Conservation (phyloP, 2,329 filamentous ascomycete species). For the Rhinocladiella similis region DNA sequence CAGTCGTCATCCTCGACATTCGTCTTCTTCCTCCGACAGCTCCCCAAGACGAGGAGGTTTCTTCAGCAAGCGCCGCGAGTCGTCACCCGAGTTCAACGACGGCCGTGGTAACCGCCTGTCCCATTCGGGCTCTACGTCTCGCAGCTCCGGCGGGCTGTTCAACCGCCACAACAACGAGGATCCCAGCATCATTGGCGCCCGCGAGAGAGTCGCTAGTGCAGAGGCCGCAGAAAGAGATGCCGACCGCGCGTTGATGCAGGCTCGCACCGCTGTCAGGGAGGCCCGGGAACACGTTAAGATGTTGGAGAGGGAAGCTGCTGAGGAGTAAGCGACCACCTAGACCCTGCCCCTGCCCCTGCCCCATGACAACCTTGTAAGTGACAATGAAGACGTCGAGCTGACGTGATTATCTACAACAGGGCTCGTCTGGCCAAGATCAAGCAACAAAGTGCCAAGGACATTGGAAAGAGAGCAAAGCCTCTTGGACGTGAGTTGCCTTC, state of each 20-base stretch:
- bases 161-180: conserved; percentile 53
- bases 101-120: conserved; percentile 19
- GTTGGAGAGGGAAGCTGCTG: conserved; percentile 65
- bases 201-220: conserved; percentile 62
- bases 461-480: conserved; percentile 69
- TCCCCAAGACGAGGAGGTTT: conserved; percentile 12
- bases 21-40: conserved; percentile 11
- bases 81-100: conserved; percentile 30
- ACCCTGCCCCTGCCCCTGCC: too few species aligned
- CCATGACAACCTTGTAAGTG: not conserved
- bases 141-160: conserved; percentile 36
- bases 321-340: conserved; percentile 46
- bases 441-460: conserved; percentile 63
- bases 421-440: conserved; percentile 67
- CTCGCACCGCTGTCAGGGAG: conserved; percentile 59
- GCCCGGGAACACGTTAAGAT: conserved; percentile 64
- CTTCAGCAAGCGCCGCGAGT: conserved; percentile 20
- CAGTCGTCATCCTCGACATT: conserved; percentile 25
- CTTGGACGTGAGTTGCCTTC: conserved; percentile 61
- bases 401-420: conserved; percentile 21
- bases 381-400: not conserved
- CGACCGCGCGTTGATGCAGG: conserved; percentile 61
- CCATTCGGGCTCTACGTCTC: conserved; percentile 22
- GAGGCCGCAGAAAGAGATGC: conserved; percentile 66
- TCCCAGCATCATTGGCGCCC: conserved; percentile 61